phyloP scores from a whole-genome alignment of 2,329 filamentous ascomycete genomes.

The Ophiosphaerella herpotricha region DNA sequence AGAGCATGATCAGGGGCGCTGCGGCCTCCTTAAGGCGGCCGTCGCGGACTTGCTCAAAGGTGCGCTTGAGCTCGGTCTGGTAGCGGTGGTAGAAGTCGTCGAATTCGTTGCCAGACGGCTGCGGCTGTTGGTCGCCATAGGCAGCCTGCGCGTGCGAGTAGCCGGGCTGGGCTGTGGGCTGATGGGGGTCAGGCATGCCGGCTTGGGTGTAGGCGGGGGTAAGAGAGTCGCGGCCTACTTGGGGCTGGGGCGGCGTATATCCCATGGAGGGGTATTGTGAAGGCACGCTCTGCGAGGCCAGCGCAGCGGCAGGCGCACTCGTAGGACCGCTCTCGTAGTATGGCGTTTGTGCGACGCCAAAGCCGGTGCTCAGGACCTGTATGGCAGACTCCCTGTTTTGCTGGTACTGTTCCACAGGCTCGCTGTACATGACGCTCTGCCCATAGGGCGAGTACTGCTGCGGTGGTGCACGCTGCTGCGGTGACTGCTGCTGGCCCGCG shows the following conservation, averaged over 20 bases:
- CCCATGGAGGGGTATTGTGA: conserved; percentile 62
- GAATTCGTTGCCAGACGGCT: conserved; percentile 54
- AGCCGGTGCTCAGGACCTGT: conserved; percentile 72
- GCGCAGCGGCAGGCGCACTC: conserved; percentile 63
- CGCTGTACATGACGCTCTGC: conserved; percentile 78
- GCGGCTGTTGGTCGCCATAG: conserved; percentile 35
- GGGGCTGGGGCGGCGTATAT: conserved; percentile 66
- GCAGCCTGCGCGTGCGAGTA: conserved; percentile 41
- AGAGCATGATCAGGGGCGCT: conserved; percentile 63
- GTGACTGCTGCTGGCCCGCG: conserved; percentile 59
- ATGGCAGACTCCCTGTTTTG: conserved; percentile 70
- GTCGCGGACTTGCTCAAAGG: conserved; percentile 73
- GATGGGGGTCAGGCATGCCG: conserved; percentile 58
- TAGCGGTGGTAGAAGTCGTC: conserved; percentile 72
- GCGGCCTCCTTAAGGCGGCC: conserved; percentile 65
- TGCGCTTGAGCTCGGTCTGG: conserved; percentile 60
- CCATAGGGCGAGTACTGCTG: conserved; percentile 60
- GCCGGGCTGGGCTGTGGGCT: conserved; percentile 46
- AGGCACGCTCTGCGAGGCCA: conserved; percentile 67
- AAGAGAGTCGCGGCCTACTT: conserved; percentile 57
- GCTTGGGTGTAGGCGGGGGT: conserved; percentile 56
- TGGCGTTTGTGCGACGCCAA: conserved; percentile 67
- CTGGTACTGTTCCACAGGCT: conserved; percentile 75
- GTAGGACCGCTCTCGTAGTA: conserved; percentile 69
- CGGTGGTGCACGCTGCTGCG: conserved; percentile 58